Percentiles rank a stretch among this genome's conserved stretches.
Conservation (phyloP, 306 rosid genomes). For the Mucuna pruriens region DNA sequence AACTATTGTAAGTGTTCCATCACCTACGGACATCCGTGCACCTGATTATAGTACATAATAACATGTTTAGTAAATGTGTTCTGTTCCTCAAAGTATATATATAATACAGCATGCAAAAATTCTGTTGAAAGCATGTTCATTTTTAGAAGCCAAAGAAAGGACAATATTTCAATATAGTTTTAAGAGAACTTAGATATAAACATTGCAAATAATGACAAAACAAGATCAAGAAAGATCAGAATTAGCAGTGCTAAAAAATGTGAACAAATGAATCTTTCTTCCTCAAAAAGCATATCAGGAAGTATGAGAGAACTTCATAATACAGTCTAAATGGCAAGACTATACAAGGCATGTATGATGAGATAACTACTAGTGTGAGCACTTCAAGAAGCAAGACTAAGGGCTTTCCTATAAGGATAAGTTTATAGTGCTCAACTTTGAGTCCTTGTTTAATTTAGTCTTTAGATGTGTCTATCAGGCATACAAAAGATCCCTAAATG, state of each 20-base stretch:
- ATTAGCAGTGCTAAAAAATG: neutral
- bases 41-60: constrained; percentile 56
- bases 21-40: constrained; percentile 86
- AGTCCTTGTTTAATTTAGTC: no score
- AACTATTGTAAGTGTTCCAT: constrained; percentile 83
- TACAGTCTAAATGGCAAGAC: constrained; percentile 17
- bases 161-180: constrained; percentile 8
- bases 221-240: constrained; percentile 26
- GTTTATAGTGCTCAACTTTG: no score
- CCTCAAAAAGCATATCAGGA: constrained; percentile 20
- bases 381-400: no score
- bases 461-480: no score
- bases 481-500: no score
- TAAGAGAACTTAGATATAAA: constrained; percentile 13
- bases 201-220: constrained; percentile 1
- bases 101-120: constrained; percentile 10
- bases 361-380: no score
- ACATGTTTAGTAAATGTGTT: constrained; percentile 31
- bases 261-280: constrained; percentile 6
- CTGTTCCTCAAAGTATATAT: neutral
- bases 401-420: no score
- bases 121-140: neutral
- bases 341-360: no score
- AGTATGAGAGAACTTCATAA: neutral
- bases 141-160: constrained; percentile 16